phyloP scores from a whole-genome alignment of 2,329 filamentous ascomycete species.

The Pseudogymnoascus sp. region DNA sequence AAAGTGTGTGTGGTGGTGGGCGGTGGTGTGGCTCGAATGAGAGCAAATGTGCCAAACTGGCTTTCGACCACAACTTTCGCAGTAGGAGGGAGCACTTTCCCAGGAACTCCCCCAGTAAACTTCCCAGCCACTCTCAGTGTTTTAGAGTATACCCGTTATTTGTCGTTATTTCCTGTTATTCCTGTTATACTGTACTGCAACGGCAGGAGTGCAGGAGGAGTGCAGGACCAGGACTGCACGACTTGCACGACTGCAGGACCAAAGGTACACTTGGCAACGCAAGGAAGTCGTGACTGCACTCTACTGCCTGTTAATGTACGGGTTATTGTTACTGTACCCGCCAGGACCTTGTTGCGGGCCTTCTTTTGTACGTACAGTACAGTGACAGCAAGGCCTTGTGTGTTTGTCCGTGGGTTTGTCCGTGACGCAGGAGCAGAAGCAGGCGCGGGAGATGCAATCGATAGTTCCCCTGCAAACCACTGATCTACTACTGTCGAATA shows the following conservation, averaged over 20 bases:
- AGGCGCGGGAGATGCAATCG: neutral
- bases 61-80: neutral
- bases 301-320: neutral
- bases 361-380: neutral
- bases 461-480: neutral
- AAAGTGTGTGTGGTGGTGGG: neutral
- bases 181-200: neutral
- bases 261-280: neutral
- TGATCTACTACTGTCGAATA: neutral
- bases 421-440: neutral
- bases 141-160: neutral
- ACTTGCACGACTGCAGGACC: neutral
- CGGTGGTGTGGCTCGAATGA: neutral
- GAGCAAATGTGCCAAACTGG: conserved; percentile 2
- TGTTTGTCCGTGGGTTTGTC: neutral
- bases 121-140: neutral
- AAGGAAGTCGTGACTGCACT: neutral
- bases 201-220: neutral
- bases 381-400: neutral
- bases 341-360: neutral
- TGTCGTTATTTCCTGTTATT: neutral
- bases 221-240: neutral
- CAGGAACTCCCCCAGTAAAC: neutral
- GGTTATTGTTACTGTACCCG: neutral
- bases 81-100: neutral